Evolutionary conservation across 768 basidiomycete species (phyloP), one percentile per base, ranked within the genome.

Genomic region (Punctularia strigosozonata): DNA sequence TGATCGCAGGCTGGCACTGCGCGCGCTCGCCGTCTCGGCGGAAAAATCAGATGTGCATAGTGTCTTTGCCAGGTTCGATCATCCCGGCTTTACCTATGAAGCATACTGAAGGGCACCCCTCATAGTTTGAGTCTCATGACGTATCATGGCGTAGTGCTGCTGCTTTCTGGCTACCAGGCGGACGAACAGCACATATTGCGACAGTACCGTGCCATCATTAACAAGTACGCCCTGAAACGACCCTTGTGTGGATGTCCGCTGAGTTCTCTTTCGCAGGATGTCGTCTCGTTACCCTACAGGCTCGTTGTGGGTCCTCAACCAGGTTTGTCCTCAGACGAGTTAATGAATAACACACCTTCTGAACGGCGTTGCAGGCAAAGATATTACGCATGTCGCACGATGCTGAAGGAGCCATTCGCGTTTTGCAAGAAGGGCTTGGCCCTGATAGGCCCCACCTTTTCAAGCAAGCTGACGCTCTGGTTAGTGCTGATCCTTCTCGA

Each of bases 121-220:
- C 8, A 10, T 40, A 81, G 80, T 12, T 60, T 88, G n/a, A 71
- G 81, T 0, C 57, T 89, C 6, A 87, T 89, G 81, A 80, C 81
- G 3, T 87, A 86, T 50, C 64, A 82, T 38, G 80, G 84, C 20
- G 68, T 77, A 37, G 71, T 86, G 4, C 64, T 87, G 2, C 68
- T 82, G 1, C 52, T 83, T 22, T 64, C 78, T 4, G 85, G 85
- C 2, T 89, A 76, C 47, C 84, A 83, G 50, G 82, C 83, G 1
- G 74, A 89, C 43, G 80, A 80, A 50, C 61, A 62, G 28, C 68
- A 71, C 31, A 75, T 81, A 6, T 47, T 86, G 30, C 64, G 60
- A 38, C 73, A 79, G 47, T 84, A 85, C 49, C 61, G 60, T 19
- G 65, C 65, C 1, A 73, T 87, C 24, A 73, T 87, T 2, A 73